phyloP scores from a whole-genome alignment of 495 filamentous ascomycete species.

The Penicillium cosmopolitanum region DNA sequence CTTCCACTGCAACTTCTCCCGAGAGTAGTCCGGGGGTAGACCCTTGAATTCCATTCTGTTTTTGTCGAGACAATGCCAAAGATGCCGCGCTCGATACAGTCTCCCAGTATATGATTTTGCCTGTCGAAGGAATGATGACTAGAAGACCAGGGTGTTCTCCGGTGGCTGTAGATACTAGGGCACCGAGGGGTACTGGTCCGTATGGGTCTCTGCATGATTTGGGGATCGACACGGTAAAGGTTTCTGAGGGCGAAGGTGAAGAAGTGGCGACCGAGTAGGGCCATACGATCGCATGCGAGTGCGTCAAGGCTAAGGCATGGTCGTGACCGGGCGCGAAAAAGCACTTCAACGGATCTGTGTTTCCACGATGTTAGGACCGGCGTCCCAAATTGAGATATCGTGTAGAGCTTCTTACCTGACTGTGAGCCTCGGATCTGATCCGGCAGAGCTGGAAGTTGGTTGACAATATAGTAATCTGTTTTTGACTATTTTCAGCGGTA shows the following conservation, averaged over 20 bases:
- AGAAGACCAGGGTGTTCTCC: slow-evolving; percentile 81
- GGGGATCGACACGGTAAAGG: slow-evolving; percentile 76
- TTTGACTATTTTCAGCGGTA: slow-evolving; percentile 62
- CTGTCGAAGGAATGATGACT: slow-evolving; percentile 77
- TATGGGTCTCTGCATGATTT: slow-evolving; percentile 64
- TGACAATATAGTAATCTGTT: slow-evolving; percentile 85
- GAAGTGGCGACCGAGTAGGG: slow-evolving; percentile 64
- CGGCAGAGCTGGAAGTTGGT: slow-evolving; percentile 79
- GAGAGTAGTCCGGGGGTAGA: slow-evolving; percentile 70
- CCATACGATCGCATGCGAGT: slow-evolving; percentile 84
- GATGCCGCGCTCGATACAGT: slow-evolving; percentile 82
- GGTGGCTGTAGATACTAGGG: slow-evolving; percentile 74
- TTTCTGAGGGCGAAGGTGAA: slow-evolving; percentile 64
- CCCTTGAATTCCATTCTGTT: slow-evolving; percentile 75
- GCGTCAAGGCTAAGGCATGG: slow-evolving; percentile 79
- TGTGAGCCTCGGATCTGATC: slow-evolving; percentile 66
- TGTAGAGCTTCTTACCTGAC: slow-evolving; percentile 50
- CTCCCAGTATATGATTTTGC: slow-evolving; percentile 93
- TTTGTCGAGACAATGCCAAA: slow-evolving; percentile 73
- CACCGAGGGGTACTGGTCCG: slow-evolving; percentile 75
- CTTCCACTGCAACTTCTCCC: slow-evolving; percentile 73
- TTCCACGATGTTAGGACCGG: slow-evolving; percentile 1
- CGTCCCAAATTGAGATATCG: slow-evolving; percentile 14
- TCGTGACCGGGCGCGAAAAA: slow-evolving; percentile 65
- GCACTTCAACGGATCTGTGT: slow-evolving; percentile 48